Evolutionary conservation across 495 filamentous ascomycete genomes (phyloP), one percentile per base, ranked within the genome.

Genomic region (Penicillium pulvis): DNA sequence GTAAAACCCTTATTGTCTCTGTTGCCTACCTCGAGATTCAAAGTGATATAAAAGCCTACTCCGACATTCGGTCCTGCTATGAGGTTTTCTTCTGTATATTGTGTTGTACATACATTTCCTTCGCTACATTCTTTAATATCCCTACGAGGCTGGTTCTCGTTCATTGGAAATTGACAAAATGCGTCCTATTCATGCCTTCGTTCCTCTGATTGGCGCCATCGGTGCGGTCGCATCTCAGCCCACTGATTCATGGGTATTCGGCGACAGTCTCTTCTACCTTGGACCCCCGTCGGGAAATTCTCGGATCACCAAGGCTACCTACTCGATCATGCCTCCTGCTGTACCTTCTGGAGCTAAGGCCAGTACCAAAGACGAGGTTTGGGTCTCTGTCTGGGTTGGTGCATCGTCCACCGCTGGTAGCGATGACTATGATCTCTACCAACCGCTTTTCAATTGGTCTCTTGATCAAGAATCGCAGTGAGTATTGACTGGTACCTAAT

Each of bases 361-460:
- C 9, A 48, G 57, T 16, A 4, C 41, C 16, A 11, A n/a, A 19
- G 62, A 65, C 33, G 53, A 61, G 33, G 51, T 58, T 51, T 65
- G 62, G 62, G 57, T 58, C 6, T 60, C 61, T 16, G 48, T 64
- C n/a, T 64, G 61, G 61, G 52, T 64, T 39, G 61, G 61, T 23
- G 53, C 57, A 6, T 58, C 58, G 1, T 42, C 58, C 1, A 56
- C 50, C 30, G 46, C 51, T 12, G 55, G 62, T n/a, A 51, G 51
- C 23, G 33, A 53, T 11, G 48, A 52, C 35, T 14, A 35, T 28
- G 55, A 58, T 28, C 58, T 65, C 1, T 65, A 65, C 52, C 62
- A 65, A 58, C 62, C 62, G 16, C n/a, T 65, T 17, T 52, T 65
- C 54, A 65, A 61, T 43, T 65, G 62, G 62, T 61, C 54, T 26